Evolutionary conservation across 805 yeast genomes (phyloP).

Genomic region (Nakazawaea pomicola): DNA sequence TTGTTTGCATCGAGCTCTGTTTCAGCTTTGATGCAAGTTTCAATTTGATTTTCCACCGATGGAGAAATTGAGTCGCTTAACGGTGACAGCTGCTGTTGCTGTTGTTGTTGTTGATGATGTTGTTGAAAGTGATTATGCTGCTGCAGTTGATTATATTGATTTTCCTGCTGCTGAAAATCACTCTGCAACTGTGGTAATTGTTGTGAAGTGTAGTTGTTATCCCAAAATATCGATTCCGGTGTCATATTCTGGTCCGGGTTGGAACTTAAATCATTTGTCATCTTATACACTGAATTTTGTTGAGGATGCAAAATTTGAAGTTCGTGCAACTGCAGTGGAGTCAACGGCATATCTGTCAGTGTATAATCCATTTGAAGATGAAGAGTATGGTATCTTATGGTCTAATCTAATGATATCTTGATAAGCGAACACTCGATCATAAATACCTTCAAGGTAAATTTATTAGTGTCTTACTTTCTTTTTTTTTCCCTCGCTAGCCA

Average conservation of each 20-base stretch:
- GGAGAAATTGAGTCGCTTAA: constrained; percentile 2
- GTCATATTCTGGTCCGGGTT: neutral
- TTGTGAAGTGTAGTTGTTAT: constrained; percentile 5
- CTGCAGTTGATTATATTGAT: no score
- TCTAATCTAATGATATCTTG: no score
- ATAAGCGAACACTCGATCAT: no score
- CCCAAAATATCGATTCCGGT: constrained; percentile 12
- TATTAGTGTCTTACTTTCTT: no score
- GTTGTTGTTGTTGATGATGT: neutral
- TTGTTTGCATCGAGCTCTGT: no score
- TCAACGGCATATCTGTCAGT: neutral
- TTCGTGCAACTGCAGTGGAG: constrained; percentile 3
- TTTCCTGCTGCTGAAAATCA: neutral
- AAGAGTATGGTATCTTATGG: no score
- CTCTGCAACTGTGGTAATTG: neutral
- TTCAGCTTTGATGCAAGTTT: constrained; percentile 5
- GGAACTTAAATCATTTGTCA: neutral
- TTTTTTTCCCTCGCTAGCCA: no score
- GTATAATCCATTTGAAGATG: neutral
- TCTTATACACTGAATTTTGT: neutral
- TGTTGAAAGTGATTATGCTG: no score
- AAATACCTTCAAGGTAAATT: no score
- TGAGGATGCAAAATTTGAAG: neutral
- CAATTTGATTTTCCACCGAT: neutral
- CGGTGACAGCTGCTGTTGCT: neutral